phyloP scores from a whole-genome alignment of 176 grass and related monocot genomes.

The Aegilops bicornis region DNA sequence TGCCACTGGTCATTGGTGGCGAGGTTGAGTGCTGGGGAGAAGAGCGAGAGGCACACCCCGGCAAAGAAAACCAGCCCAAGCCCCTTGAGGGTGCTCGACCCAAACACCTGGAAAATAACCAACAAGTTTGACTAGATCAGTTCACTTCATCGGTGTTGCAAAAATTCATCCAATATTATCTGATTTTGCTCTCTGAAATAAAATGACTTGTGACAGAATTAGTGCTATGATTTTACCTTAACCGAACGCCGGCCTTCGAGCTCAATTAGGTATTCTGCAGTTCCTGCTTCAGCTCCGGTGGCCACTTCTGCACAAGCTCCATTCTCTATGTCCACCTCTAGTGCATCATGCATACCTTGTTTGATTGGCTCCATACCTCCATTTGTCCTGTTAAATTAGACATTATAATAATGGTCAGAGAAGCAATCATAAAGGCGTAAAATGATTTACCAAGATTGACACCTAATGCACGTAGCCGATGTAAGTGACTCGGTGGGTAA shows the following conservation, averaged over 20 bases:
- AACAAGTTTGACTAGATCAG: background rate
- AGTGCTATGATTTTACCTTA: conserved; percentile 45
- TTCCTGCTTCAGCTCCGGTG: conserved; percentile 69
- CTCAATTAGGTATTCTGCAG: conserved; percentile 73
- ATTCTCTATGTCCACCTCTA: conserved; percentile 52
- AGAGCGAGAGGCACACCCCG: conserved; percentile 78
- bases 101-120: conserved; percentile 21
- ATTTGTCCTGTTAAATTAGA: conserved; percentile 1
- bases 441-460: background rate
- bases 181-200: background rate
- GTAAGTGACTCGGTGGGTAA: background rate
- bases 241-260: conserved; percentile 76
- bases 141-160: background rate
- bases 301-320: conserved; percentile 30
- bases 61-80: conserved; percentile 85
- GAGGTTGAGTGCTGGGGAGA: conserved; percentile 89
- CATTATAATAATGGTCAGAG: background rate
- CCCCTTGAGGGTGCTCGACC: conserved; percentile 62
- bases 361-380: conserved; percentile 19
- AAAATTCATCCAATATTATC: background rate
- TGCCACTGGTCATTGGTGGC: conserved; percentile 93
- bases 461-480: background rate
- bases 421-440: background rate
- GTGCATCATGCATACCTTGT: background rate
- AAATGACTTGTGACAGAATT: background rate